phyloP scores from a whole-genome alignment of 495 filamentous ascomycete species.

The Penicillium arizonense region DNA sequence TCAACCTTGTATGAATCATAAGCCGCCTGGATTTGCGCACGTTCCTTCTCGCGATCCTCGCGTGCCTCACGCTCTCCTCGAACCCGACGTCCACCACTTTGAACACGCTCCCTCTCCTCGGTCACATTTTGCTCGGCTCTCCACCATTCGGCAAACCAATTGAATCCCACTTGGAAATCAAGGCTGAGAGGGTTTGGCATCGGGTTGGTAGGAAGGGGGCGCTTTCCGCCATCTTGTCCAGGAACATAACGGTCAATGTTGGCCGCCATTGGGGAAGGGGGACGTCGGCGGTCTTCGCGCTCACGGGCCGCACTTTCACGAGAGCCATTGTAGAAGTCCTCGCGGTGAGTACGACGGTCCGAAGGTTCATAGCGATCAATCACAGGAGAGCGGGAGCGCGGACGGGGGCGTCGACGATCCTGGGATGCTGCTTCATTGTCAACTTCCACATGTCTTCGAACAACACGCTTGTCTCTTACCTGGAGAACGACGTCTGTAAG shows the following conservation, averaged over 20 bases:
- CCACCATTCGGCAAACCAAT: slow-evolving; percentile 98
- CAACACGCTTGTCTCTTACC: slow-evolving; percentile 33
- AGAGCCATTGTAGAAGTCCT: slow-evolving; percentile 48
- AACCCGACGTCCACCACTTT: slow-evolving; percentile 69
- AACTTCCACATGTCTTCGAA: background rate
- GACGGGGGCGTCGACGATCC: slow-evolving; percentile 50
- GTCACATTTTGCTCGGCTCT: slow-evolving; percentile 78
- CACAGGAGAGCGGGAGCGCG: slow-evolving; percentile 70
- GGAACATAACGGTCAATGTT: slow-evolving; percentile 97
- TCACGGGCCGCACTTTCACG: slow-evolving; percentile 72
- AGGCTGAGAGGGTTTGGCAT: slow-evolving; percentile 79
- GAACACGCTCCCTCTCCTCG: slow-evolving; percentile 78
- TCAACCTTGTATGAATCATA: slow-evolving; percentile 96
- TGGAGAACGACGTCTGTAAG: slow-evolving; percentile 52
- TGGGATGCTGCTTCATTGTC: slow-evolving; percentile 35
- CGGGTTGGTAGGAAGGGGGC: slow-evolving; percentile 65
- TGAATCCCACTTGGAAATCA: slow-evolving; percentile 94
- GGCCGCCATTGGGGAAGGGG: slow-evolving; percentile 58
- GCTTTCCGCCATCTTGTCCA: slow-evolving; percentile 64
- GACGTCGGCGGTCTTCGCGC: slow-evolving; percentile 65
- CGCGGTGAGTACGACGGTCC: slow-evolving; percentile 47
- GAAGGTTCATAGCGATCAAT: slow-evolving; percentile 74
- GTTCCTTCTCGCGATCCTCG: slow-evolving; percentile 86
- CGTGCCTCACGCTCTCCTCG: slow-evolving; percentile 74
- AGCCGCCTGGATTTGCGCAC: slow-evolving; percentile 83